phyloP scores from a whole-genome alignment of 371 early-diverging fungal species.

The Mucor ambiguus region DNA sequence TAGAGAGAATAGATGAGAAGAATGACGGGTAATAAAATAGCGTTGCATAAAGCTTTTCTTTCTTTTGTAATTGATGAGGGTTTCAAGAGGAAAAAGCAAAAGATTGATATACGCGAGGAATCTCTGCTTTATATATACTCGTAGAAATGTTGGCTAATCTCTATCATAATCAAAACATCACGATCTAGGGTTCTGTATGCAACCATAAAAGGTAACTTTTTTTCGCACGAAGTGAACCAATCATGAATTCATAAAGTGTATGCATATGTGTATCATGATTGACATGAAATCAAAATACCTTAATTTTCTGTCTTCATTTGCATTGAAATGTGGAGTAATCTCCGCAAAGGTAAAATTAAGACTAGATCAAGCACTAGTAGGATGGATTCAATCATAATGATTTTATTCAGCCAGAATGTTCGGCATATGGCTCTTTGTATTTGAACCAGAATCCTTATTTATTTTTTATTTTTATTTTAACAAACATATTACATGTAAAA shows the following conservation, averaged over 20 bases:
- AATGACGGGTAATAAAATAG: constrained; percentile 15
- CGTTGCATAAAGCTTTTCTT: constrained; percentile 16
- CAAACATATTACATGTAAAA: background rate
- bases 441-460: background rate
- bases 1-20: constrained; percentile 1
- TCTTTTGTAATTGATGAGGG: background rate
- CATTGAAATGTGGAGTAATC: background rate
- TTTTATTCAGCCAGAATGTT: background rate
- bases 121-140: constrained; percentile 5
- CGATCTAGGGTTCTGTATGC: constrained; percentile 7
- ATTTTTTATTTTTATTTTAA: background rate
- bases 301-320: background rate
- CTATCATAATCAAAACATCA: background rate
- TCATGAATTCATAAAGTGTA: background rate
- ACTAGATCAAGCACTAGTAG: background rate
- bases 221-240: background rate
- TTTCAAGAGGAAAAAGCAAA: background rate
- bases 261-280: background rate
- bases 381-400: background rate
- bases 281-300: background rate
- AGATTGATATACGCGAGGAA: background rate
- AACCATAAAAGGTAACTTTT: constrained; percentile 2
- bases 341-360: background rate
- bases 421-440: background rate
- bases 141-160: constrained; percentile 2